Base-by-base conservation (phyloP, 2,329 filamentous ascomycete species). In the Botrytis galanthina region DNA sequence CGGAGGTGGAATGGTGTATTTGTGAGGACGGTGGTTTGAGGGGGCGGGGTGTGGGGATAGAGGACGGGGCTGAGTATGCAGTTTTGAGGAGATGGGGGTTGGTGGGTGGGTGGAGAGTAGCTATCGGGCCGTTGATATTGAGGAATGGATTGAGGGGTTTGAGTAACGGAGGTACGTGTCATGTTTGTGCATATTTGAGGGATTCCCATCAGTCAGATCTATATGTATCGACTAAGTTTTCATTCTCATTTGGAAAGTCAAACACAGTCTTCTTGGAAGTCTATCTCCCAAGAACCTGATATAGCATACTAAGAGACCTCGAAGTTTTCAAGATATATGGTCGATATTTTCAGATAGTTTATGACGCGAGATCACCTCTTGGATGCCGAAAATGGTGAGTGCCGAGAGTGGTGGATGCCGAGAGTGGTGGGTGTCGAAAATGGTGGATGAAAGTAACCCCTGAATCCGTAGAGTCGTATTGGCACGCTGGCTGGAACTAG, bases 211-310 rank as follows among this genome's bases (percentile, higher is more conserved):
- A 29, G 51, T 4, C 7, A 0, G 12, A 16, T 54, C 48, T 16
- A 7, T n/a, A 54, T n/a, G 10, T 8, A 18, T 29, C 12, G 6
- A 54, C n/a, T 18, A 6, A 14, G 48, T n/a, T 14, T 10, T 51
- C 48, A 26, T 14, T 51, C 7, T 51, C 1, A 0, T n/a, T 26
- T 10, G 9, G 12, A 4, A 39, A 8, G 22, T 26, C 32, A 26
- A 61, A 26, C 59, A 26, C 0, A 2, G 12, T 9, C 4, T 37
- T 18, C 0, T 18, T 6, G 5, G 0, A 4, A 29, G 5, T 9
- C 59, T 26, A 16, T 18, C 1, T n/a, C 4, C 3, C 1, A 16
- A 1, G 26, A 32, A 1, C 12, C 1, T 10, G 4, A 0, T 12
- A n/a, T 3, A n/a, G 14, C 18, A 32, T 12, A 22, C 6, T 14